phyloP scores from a whole-genome alignment of 805 yeast genomes.

The Priceomyces melissophilus region DNA sequence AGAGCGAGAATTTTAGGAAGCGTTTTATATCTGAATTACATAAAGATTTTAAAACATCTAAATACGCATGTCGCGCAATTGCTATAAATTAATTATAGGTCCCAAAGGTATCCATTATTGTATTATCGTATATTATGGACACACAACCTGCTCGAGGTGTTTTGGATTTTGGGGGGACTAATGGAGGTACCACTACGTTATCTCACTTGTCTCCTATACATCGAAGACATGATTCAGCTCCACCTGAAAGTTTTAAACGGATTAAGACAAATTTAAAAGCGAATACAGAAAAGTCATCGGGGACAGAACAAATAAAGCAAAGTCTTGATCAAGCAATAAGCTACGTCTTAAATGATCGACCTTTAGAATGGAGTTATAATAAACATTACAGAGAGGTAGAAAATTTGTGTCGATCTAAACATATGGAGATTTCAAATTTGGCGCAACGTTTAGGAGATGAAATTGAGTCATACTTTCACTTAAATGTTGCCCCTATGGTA shows the following conservation, averaged over 20 bases:
- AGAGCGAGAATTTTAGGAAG: too few species aligned
- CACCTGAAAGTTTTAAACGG: constrained; percentile 12
- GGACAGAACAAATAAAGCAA: constrained; percentile 4
- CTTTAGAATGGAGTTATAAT: constrained; percentile 18
- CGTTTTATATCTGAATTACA: too few species aligned
- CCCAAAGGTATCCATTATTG: too few species aligned
- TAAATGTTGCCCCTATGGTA: constrained; percentile 9
- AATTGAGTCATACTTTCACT: constrained; percentile 15
- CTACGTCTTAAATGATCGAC: constrained; percentile 14
- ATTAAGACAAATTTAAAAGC: constrained; percentile 6
- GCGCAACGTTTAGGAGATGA: constrained; percentile 15
- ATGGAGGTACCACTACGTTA: constrained; percentile 1
- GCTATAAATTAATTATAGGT: too few species aligned
- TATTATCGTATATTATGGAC: not conserved
- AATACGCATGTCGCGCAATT: too few species aligned
- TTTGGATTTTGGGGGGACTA: constrained; percentile 9
- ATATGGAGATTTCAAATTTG: constrained; percentile 30
- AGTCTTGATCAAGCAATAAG: constrained; percentile 15
- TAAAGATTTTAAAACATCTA: too few species aligned
- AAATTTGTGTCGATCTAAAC: constrained; percentile 27
- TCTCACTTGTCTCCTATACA: constrained; percentile 15
- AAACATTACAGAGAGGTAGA: constrained; percentile 28
- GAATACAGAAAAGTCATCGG: constrained; percentile 9
- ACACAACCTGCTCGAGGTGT: constrained; percentile 7
- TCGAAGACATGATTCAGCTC: constrained; percentile 7